phyloP scores from a whole-genome alignment of 2,329 filamentous ascomycete genomes.

The Sclerotinia trifoliorum region DNA sequence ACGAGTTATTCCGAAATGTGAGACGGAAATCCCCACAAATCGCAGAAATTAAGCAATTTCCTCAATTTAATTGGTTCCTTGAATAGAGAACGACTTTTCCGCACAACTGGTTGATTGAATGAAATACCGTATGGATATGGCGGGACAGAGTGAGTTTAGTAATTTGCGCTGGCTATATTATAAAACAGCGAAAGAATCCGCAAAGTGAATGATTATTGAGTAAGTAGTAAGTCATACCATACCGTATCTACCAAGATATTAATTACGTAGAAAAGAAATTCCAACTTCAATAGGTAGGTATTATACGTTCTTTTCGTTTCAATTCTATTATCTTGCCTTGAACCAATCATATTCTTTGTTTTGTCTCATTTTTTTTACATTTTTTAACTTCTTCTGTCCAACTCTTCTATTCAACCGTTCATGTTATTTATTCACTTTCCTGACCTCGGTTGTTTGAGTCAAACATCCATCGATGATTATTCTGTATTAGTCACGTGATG shows the following conservation, averaged over 20 bases:
- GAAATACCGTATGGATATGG: neutral
- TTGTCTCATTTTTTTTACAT: neutral
- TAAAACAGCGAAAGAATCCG: neutral
- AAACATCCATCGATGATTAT: conserved; percentile 3
- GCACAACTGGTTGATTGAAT: neutral
- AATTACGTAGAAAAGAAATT: too few species aligned
- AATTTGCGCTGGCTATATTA: neutral
- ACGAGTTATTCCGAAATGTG: conserved; percentile 17
- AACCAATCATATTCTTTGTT: neutral
- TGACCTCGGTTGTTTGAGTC: neutral
- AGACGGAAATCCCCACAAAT: conserved; percentile 19
- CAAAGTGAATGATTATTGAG: neutral
- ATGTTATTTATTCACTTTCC: too few species aligned
- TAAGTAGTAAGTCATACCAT: neutral
- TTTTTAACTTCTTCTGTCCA: too few species aligned
- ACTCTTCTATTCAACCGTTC: too few species aligned
- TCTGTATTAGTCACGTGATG: neutral
- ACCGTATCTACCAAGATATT: neutral
- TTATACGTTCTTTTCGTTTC: neutral
- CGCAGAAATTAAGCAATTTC: neutral
- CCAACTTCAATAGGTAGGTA: neutral
- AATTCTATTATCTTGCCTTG: neutral
- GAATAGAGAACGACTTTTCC: neutral
- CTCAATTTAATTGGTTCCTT: neutral
- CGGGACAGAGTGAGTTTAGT: neutral